These are phyloP conservation scores for Fusarium acutatum DNA, from an alignment of 2,329 filamentous ascomycete genomes.

Conservation along the genomic window DNA sequence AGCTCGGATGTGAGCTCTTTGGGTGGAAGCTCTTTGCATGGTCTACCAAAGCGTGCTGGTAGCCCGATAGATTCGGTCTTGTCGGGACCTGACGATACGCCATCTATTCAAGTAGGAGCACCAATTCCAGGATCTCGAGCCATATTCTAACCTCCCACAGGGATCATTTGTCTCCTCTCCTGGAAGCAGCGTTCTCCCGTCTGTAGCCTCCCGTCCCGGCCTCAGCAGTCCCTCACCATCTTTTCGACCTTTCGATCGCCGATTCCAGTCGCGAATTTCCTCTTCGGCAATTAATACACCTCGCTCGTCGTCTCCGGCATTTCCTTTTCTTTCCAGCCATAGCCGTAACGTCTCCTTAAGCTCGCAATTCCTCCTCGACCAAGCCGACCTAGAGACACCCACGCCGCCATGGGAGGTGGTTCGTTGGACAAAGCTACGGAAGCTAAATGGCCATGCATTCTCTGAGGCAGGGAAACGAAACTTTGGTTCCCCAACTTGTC, in stretches of 20 bases:
- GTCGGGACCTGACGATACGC: constrained; percentile 84
- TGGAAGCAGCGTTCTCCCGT: constrained; percentile 77
- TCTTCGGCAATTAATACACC: constrained; percentile 65
- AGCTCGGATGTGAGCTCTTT: constrained; percentile 62
- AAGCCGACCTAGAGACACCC: constrained; percentile 72
- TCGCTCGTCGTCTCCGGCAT: constrained; percentile 79
- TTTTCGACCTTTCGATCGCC: constrained; percentile 90
- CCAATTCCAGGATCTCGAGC: background rate
- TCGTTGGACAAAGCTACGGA: constrained; percentile 92
- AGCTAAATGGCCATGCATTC: constrained; percentile 88
- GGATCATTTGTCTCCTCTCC: constrained; percentile 71
- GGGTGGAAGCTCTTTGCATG: constrained; percentile 57
- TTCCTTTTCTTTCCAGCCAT: constrained; percentile 77
- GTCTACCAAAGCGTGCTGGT: constrained; percentile 62
- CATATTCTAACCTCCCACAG: constrained; percentile 51
- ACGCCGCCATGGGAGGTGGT: constrained; percentile 96
- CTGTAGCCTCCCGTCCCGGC: constrained; percentile 71
- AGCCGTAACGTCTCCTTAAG: constrained; percentile 83
- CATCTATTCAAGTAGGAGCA: constrained; percentile 77
- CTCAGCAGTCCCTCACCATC: constrained; percentile 78
- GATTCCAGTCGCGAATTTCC: constrained; percentile 87
- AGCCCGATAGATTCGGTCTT: constrained; percentile 75
- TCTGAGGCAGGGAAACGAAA: constrained; percentile 91
- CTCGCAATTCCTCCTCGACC: constrained; percentile 71
- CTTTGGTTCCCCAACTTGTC: constrained; percentile 90